Evolutionary conservation across 2,329 filamentous ascomycete species (phyloP).

Genomic region (Myriangium duriaei): DNA sequence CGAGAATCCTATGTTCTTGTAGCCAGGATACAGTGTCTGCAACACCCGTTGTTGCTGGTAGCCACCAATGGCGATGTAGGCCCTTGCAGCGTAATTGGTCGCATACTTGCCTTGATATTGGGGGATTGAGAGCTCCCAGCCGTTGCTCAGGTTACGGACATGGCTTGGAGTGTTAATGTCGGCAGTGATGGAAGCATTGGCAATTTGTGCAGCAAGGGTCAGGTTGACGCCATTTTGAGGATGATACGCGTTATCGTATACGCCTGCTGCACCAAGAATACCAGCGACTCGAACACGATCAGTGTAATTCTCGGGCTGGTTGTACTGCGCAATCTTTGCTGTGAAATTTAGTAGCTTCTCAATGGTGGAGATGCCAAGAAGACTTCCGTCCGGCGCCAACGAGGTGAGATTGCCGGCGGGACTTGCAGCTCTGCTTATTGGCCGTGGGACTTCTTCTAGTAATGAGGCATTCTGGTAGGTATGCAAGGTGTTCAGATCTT

Average conservation of each 20-base stretch:
- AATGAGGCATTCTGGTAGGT: slow-evolving; percentile 9
- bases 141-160: slow-evolving; percentile 10
- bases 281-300: slow-evolving; percentile 8
- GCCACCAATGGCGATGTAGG: slow-evolving; percentile 7
- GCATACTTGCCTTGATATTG: slow-evolving; percentile 9
- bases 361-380: slow-evolving; percentile 8
- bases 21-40: slow-evolving; percentile 12
- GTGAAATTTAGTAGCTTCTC: slow-evolving; percentile 9
- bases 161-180: not conserved
- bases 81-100: slow-evolving; percentile 9
- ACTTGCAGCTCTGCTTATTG: not conserved
- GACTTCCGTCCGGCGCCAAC: slow-evolving; percentile 7
- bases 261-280: slow-evolving; percentile 9
- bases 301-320: slow-evolving; percentile 7
- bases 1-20: not conserved
- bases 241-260: slow-evolving; percentile 8
- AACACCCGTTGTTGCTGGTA: slow-evolving; percentile 8
- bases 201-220: not conserved
- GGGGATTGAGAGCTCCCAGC: slow-evolving; percentile 9
- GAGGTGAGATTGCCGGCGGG: slow-evolving; percentile 6
- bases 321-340: slow-evolving; percentile 9
- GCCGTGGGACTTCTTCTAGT: slow-evolving; percentile 1
- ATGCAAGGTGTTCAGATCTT: slow-evolving; percentile 8
- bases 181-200: slow-evolving; percentile 8
- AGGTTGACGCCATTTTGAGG: slow-evolving; percentile 9